phyloP scores from a whole-genome alignment of 352 stramenopile genomes.

The Pythium diclinum region DNA sequence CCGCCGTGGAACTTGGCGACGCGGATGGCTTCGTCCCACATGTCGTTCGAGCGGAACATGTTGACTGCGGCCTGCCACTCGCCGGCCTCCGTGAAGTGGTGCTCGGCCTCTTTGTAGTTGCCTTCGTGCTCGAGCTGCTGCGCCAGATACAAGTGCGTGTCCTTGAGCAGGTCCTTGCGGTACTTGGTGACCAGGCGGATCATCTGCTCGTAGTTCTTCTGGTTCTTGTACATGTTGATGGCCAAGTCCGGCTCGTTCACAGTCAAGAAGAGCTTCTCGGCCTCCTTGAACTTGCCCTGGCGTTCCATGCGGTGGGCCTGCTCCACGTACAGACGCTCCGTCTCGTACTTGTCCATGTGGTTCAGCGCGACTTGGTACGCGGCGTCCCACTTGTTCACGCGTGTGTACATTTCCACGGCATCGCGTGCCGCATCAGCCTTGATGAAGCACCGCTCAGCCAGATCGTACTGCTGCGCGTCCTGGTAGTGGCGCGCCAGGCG shows the following conservation, averaged over 20 bases:
- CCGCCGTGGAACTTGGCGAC: conserved; percentile 93
- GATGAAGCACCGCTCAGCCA: conserved; percentile 92
- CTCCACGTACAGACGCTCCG: conserved; percentile 90
- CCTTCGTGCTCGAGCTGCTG: conserved; percentile 92
- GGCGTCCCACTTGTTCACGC: conserved; percentile 90
- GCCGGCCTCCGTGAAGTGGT: conserved; percentile 89
- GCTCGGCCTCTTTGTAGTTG: conserved; percentile 91
- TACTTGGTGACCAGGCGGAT: conserved; percentile 92
- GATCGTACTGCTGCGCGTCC: conserved; percentile 75
- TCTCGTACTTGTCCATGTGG: conserved; percentile 92
- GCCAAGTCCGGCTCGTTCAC: conserved; percentile 92
- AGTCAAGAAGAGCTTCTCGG: conserved; percentile 92
- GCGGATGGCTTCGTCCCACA: conserved; percentile 94
- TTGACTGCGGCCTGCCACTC: conserved; percentile 93
- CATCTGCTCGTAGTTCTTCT: conserved; percentile 95
- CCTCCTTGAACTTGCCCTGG: conserved; percentile 90
- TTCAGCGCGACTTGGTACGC: conserved; percentile 91
- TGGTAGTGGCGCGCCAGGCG: conserved; percentile 90
- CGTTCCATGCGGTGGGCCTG: conserved; percentile 91
- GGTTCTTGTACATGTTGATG: conserved; percentile 97
- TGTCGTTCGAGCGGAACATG: conserved; percentile 94
- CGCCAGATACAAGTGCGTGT: conserved; percentile 91
- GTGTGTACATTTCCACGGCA: conserved; percentile 94
- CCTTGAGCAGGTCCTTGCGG: conserved; percentile 91
- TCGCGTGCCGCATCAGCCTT: conserved; percentile 85